Evolutionary conservation across 1,139 yeast genomes (phyloP), one percentile per base, ranked within the genome.

Genomic region (Hansenula sp.): DNA sequence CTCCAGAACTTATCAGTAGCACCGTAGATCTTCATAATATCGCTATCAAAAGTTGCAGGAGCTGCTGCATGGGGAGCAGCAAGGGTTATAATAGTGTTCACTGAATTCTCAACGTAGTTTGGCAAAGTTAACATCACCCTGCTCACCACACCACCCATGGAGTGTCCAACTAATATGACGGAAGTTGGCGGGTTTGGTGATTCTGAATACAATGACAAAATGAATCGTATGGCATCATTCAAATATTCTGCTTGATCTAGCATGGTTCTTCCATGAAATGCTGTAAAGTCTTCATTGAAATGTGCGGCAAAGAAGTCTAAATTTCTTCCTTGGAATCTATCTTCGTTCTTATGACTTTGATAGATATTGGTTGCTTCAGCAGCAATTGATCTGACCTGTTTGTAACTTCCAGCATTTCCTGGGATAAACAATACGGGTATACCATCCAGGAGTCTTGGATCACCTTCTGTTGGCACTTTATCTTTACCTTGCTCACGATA

Each of bases 101-200:
- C 77, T 1, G 96, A 82, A 16, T 73, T 76, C 2, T 75, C 75
- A 1, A 68, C 55, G 58, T 88, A 90, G 55, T 88, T 89, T 1
- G 90, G 87, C 43, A 92, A 63, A 0, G 92, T 80, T 13, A 86
- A 68, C 78, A 88, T 77, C 1, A 85, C 80, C 44, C 97, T 68
- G 4, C 96, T 83, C 2, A 90, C 97, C 16, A 90, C 77, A 4
- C 97, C 97, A 29, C 97, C 97, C 97, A 90, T 90, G 1, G 98
- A 92, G 64, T 94, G 99, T 2, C 89, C 97, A 5, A 94, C 57
- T 0, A 94, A 58, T 1, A 90, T 76, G 6, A 94, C 96, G 0
- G 96, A 82, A 27, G 65, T 65, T 0, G 96, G 95, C 2, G 53
- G 41, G 4, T 39, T 47, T 42, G 51, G 55, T 12, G 60, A 50